A percentile compares a stretch with the other conserved stretches of the same genome.
Conservation (phyloP, 306 rosid genomes). For the Styphnolobium japonicum region DNA sequence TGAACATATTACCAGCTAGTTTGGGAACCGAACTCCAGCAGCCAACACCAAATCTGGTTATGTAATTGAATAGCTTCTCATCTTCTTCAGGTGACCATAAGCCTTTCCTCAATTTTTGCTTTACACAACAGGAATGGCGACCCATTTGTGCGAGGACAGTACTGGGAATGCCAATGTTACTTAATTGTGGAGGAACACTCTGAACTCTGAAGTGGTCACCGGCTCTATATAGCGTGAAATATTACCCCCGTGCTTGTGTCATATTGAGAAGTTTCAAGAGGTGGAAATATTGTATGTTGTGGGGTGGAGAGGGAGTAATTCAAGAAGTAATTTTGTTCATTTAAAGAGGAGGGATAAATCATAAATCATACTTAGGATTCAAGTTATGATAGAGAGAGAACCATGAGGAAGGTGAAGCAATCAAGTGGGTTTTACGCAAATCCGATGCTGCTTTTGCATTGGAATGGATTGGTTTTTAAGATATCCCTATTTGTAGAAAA, state of each 20-base stretch:
- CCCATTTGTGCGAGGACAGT: slow-evolving; percentile 52
- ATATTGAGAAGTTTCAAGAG: slow-evolving; percentile 22
- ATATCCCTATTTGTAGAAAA: slow-evolving; percentile 47
- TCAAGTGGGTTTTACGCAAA: slow-evolving; percentile 98
- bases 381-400: slow-evolving; percentile 54
- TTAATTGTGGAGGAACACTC: not conserved
- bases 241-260: slow-evolving; percentile 19
- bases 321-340: slow-evolving; percentile 50
- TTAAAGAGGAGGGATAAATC: slow-evolving; percentile 41
- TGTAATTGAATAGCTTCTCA: slow-evolving; percentile 89
- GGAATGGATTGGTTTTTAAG: slow-evolving; percentile 84
- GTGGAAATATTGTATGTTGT: slow-evolving; percentile 43
- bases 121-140: slow-evolving; percentile 81
- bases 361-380: slow-evolving; percentile 75
- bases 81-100: slow-evolving; percentile 97
- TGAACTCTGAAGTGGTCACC: slow-evolving; percentile 11
- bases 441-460: slow-evolving; percentile 65
- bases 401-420: slow-evolving; percentile 65
- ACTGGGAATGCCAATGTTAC: slow-evolving; percentile 29
- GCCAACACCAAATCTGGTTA: slow-evolving; percentile 82
- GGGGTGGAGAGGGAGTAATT: slow-evolving; percentile 36
- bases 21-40: slow-evolving; percentile 98
- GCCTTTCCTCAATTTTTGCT: slow-evolving; percentile 84
- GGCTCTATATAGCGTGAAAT: slow-evolving; percentile 37
- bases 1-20: slow-evolving; percentile 58